These are phyloP conservation scores for Phialemonium atrogriseum DNA, from an alignment of 2,329 filamentous ascomycete species.

Conservation along the genomic window DNA sequence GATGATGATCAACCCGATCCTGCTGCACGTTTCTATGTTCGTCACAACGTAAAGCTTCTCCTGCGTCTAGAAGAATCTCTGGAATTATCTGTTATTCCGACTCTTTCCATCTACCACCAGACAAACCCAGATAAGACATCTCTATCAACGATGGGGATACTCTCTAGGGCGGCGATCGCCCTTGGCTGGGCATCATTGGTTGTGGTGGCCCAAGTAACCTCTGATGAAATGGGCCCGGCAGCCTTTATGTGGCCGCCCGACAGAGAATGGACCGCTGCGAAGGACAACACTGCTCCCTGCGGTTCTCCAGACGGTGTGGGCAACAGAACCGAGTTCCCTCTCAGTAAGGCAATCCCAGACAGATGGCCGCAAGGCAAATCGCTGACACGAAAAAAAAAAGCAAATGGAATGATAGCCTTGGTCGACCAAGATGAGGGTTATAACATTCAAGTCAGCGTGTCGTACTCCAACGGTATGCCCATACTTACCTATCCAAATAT, in stretches of 20 bases:
- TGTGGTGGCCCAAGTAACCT: too few relatives aligned
- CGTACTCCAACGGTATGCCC: constrained; percentile 38
- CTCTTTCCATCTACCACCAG: too few relatives aligned
- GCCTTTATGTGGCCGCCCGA: constrained; percentile 55
- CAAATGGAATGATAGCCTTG: constrained; percentile 44
- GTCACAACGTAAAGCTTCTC: too few relatives aligned
- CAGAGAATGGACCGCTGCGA: constrained; percentile 42
- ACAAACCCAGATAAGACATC: too few relatives aligned
- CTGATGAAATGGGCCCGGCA: constrained; percentile 39
- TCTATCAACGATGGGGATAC: too few relatives aligned
- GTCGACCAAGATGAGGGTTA: constrained; percentile 50
- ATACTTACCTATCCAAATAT: background rate
- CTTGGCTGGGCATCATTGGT: too few relatives aligned
- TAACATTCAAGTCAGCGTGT: constrained; percentile 43
- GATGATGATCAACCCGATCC: too few relatives aligned
- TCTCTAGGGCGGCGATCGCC: too few relatives aligned
- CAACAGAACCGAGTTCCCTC: constrained; percentile 48
- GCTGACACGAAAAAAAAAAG: constrained; percentile 24
- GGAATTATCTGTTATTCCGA: too few relatives aligned
- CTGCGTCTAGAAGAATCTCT: too few relatives aligned
- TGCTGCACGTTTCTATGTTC: too few relatives aligned
- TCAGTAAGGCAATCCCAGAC: constrained; percentile 28
- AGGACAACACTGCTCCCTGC: constrained; percentile 50
- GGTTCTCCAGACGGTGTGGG: constrained; percentile 38
- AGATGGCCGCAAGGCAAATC: background rate